Percentiles rank a stretch among this genome's conserved stretches.
Evolutionary conservation across 495 filamentous ascomycete species (phyloP).

Genomic region (Copromyces sp.): DNA sequence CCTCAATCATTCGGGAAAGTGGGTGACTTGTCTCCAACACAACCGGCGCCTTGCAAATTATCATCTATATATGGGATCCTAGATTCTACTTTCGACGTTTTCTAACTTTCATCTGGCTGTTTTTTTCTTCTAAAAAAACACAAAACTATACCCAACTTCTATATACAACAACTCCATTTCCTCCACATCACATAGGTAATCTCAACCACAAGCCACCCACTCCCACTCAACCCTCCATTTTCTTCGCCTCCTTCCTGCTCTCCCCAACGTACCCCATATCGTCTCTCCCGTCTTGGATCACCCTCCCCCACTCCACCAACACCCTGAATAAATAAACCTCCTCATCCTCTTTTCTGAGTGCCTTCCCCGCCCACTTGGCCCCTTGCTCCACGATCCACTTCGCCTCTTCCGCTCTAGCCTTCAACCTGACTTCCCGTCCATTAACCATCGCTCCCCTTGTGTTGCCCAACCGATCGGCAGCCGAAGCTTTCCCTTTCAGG

Average conservation of each 20-base stretch:
- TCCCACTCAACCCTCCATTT: background rate
- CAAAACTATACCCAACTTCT: no score
- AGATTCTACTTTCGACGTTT: no score
- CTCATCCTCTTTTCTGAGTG: slow-evolving; percentile 69
- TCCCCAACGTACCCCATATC: slow-evolving; percentile 38
- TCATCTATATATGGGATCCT: no score
- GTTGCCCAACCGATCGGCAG: background rate
- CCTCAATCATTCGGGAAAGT: no score
- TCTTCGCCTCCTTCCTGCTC: background rate
- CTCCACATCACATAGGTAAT: background rate
- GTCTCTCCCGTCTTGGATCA: slow-evolving; percentile 54
- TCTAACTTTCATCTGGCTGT: no score
- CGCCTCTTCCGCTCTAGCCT: slow-evolving; percentile 26
- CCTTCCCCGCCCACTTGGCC: slow-evolving; percentile 51
- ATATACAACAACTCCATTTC: background rate
- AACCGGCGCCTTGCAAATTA: no score
- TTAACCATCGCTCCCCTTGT: slow-evolving; percentile 26
- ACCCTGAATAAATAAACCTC: slow-evolving; percentile 74
- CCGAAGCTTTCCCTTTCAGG: slow-evolving; percentile 9
- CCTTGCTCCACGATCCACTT: slow-evolving; percentile 58
- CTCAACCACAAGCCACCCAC: background rate
- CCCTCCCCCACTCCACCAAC: slow-evolving; percentile 62
- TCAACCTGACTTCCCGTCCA: slow-evolving; percentile 35
- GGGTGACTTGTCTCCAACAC: no score
- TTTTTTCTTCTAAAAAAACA: no score